A percentile compares a stretch with the other conserved stretches of the same genome.
These are phyloP conservation scores for Cystoisospora suis DNA, from an alignment of 169 alveolate species.

Conservation along the genomic window DNA sequence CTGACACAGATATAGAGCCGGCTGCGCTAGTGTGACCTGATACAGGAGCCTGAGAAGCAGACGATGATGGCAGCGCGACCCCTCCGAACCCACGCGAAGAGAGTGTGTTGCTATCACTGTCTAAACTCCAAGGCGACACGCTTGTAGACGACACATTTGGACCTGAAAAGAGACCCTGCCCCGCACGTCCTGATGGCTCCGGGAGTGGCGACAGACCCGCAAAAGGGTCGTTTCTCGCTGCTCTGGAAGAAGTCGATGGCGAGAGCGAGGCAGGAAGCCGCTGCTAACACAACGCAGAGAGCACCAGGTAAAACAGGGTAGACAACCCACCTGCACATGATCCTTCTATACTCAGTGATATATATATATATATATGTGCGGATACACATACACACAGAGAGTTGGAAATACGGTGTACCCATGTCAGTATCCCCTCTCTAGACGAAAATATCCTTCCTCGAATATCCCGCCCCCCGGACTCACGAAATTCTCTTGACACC, in stretches of 20 bases:
- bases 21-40: too few relatives aligned
- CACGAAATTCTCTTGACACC: too few relatives aligned
- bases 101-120: too few relatives aligned
- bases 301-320: not conserved
- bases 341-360: not conserved
- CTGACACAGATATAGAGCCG: too few relatives aligned
- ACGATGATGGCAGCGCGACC: too few relatives aligned
- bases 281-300: not conserved
- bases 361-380: constrained; percentile 3
- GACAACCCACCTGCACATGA: not conserved
- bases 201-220: not conserved
- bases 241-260: not conserved
- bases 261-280: not conserved
- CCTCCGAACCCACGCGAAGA: too few relatives aligned
- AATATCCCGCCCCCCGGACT: too few relatives aligned
- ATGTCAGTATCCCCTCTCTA: not conserved
- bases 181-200: not conserved
- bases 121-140: not conserved
- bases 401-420: not conserved
- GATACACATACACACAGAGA: not conserved
- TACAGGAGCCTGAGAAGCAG: too few relatives aligned
- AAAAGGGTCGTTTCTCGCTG: not conserved
- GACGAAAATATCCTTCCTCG: too few relatives aligned
- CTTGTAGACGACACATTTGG: not conserved
- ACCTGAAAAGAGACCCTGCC: not conserved